Evolutionary conservation across 169 alveolate genomes (phyloP).

Genomic region (Perkinsus olseni): DNA sequence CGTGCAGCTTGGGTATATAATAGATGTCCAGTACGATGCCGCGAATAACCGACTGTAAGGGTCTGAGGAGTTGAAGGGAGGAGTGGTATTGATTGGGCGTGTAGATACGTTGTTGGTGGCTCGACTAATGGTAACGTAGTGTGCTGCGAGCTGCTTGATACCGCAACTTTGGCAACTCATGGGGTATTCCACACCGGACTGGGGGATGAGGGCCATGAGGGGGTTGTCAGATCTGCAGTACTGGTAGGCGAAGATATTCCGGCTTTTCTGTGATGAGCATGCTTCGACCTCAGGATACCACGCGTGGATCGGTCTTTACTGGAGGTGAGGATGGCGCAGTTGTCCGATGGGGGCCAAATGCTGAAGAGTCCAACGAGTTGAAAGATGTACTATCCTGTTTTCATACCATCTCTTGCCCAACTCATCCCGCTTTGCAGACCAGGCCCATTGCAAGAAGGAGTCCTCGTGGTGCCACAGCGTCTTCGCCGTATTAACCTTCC

Average conservation of each 20-base stretch:
- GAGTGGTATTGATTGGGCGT: not conserved
- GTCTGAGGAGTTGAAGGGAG: not conserved
- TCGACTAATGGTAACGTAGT: not conserved
- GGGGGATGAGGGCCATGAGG: not conserved
- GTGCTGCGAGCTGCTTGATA: not conserved
- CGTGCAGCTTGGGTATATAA: not conserved
- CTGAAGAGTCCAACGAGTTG: not conserved
- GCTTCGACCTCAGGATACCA: not conserved
- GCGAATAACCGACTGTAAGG: not conserved
- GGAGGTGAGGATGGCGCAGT: not conserved
- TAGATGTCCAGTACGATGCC: not conserved
- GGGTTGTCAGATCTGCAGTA: not conserved
- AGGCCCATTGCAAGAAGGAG: not conserved
- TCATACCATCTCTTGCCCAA: not conserved
- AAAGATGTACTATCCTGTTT: not conserved
- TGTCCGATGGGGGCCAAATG: not conserved
- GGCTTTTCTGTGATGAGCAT: not conserved
- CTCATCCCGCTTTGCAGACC: not conserved
- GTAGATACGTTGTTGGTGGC: not conserved
- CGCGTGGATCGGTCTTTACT: not conserved
- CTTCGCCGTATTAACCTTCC: not conserved
- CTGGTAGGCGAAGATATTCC: not conserved
- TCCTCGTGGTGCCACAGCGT: not conserved
- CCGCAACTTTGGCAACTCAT: not conserved
- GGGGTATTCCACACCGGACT: not conserved